Evolutionary conservation across 129 eudicot species (phyloP).

Genomic region (Flaveria ramosissima): DNA sequence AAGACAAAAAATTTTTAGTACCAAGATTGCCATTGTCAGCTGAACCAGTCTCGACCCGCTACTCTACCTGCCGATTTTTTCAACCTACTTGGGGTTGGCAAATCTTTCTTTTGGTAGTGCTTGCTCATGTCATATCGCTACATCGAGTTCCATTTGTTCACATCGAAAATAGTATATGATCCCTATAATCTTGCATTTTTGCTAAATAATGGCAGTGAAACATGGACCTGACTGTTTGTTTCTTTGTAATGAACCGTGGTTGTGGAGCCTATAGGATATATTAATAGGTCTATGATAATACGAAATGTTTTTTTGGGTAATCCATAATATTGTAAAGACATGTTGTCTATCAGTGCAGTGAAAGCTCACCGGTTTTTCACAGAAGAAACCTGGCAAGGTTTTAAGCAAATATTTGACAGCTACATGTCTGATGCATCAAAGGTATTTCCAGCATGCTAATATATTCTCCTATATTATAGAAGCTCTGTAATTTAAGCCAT

Average conservation of each 20-base stretch:
- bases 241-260: not conserved
- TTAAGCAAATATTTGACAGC: constrained; percentile 88
- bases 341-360: constrained; percentile 76
- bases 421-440: constrained; percentile 93
- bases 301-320: not conserved
- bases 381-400: constrained; percentile 89
- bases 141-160: not conserved
- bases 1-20: not conserved
- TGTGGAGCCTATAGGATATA: not conserved
- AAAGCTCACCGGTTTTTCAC: constrained; percentile 89
- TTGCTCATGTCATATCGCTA: not conserved
- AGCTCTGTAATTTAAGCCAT: constrained; percentile 7
- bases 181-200: not conserved
- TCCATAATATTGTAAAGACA: constrained; percentile 36
- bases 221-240: not conserved
- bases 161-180: not conserved
- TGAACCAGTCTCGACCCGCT: too few species aligned
- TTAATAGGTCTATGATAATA: not conserved
- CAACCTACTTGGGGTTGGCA: not conserved
- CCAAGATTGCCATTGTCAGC: not conserved
- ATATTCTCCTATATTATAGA: not conserved
- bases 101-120: not conserved
- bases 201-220: not conserved
- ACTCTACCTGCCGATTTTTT: not conserved
- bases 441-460: constrained; percentile 42